Percentiles rank a stretch among this genome's conserved stretches.
These are phyloP conservation scores for Lentithecium fluviatile DNA, from an alignment of 495 filamentous ascomycete genomes.

Conservation along the genomic window DNA sequence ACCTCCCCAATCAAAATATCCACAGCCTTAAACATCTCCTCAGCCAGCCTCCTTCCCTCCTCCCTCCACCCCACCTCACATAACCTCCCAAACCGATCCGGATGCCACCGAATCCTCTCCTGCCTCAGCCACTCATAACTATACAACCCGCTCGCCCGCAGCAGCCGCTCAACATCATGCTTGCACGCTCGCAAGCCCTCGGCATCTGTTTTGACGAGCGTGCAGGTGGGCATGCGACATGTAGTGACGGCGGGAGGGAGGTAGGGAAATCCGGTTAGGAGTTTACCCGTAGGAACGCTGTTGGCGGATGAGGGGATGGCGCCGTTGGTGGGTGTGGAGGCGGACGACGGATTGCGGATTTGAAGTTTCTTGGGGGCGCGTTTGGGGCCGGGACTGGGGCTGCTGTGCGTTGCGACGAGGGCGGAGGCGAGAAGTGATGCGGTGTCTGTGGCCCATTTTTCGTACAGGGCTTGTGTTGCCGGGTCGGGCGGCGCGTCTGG, in stretches of 20 bases:
- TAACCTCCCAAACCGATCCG: constrained; percentile 31
- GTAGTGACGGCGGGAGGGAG: constrained; percentile 11
- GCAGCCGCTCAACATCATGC: constrained; percentile 28
- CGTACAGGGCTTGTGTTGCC: constrained; percentile 13
- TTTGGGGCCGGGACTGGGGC: background rate
- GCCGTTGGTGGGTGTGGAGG: background rate
- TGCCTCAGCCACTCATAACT: constrained; percentile 30
- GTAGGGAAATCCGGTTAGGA: constrained; percentile 24
- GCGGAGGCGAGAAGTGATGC: constrained; percentile 10
- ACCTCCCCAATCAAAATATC: constrained; percentile 19
- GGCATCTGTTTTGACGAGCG: constrained; percentile 4
- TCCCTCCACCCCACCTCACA: constrained; percentile 27
- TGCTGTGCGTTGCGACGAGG: background rate
- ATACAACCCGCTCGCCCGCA: constrained; percentile 27
- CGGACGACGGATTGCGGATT: constrained; percentile 6
- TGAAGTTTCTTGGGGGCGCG: constrained; percentile 19
- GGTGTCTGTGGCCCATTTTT: constrained; percentile 17
- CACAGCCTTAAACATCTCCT: constrained; percentile 34
- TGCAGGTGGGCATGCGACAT: constrained; percentile 16
- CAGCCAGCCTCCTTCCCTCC: constrained; percentile 22
- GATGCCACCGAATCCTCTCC: constrained; percentile 35
- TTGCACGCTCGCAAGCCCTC: constrained; percentile 24
- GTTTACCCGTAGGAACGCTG: background rate
- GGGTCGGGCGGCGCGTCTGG: constrained; percentile 1
- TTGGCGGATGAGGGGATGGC: background rate